Conservation (phyloP, 169 alveolate genomes). For the Plasmodium coatneyi region DNA sequence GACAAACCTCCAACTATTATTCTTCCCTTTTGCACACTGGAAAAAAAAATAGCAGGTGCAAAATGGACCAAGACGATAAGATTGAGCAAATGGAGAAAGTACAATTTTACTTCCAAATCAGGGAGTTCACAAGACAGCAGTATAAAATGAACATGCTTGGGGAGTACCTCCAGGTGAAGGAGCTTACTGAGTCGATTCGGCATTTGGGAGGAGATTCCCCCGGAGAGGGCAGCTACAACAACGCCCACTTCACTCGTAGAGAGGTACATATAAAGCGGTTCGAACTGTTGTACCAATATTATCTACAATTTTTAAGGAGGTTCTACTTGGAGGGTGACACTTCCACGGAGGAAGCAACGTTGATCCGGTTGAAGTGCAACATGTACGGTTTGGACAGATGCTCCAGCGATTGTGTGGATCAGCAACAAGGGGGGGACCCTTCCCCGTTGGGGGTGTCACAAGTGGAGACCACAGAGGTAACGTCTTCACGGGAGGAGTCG, state of each 20-base stretch:
- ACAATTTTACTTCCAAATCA: not conserved
- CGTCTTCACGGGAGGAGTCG: not conserved
- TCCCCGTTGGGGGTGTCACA: not conserved
- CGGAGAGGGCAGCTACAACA: not conserved
- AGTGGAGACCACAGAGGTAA: not conserved
- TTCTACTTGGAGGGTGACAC: not conserved
- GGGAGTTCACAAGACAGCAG: conserved; percentile 73
- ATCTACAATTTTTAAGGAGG: not conserved
- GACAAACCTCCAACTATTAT: not conserved
- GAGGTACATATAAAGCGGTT: not conserved
- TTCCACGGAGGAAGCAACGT: not conserved
- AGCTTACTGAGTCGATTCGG: not conserved
- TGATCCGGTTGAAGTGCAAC: not conserved
- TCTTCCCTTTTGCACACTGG: not conserved
- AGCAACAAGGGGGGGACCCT: not conserved
- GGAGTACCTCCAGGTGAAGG: conserved; percentile 12
- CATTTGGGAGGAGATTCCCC: not conserved
- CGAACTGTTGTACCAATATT: not conserved
- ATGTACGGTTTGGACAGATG: not conserved
- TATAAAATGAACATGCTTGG: conserved; percentile 40
- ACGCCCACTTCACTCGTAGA: not conserved
- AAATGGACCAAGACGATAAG: not conserved
- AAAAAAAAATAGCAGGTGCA: not conserved
- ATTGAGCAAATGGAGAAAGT: not conserved
- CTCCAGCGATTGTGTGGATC: not conserved